A percentile compares a stretch with the other conserved stretches of the same genome.
Conservation (phyloP, 306 rosid genomes). For the Sphenostylis stenocarpa region DNA sequence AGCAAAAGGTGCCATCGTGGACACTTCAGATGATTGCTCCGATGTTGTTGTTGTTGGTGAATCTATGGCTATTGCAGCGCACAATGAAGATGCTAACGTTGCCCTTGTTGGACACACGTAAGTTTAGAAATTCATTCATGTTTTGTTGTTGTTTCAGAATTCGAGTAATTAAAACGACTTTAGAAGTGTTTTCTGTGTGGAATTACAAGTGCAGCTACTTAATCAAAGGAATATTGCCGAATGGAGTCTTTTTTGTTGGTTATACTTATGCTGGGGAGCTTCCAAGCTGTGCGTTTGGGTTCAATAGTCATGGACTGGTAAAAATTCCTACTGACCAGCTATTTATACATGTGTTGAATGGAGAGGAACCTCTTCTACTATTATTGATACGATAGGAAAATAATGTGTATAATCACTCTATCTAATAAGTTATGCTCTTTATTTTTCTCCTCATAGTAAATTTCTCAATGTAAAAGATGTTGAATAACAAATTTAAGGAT, state of each 20-base stretch:
- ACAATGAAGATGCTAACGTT: constrained; percentile 89
- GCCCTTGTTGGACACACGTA: constrained; percentile 84
- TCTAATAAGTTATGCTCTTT: neutral
- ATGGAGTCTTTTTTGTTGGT: constrained; percentile 62
- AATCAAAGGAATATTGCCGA: constrained; percentile 59
- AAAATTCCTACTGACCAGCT: neutral
- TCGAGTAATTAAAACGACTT: neutral
- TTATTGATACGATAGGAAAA: neutral
- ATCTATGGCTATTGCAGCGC: constrained; percentile 74
- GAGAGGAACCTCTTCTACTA: neutral
- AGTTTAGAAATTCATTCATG: constrained; percentile 16
- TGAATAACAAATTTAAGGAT: too few relatives aligned
- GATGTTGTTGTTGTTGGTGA: constrained; percentile 69
- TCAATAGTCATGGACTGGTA: constrained; percentile 75
- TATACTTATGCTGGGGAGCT: constrained; percentile 94
- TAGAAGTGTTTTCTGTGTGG: neutral
- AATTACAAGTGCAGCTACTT: constrained; percentile 56
- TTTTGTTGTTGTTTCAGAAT: neutral
- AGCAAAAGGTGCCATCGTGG: constrained; percentile 1
- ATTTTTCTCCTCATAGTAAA: neutral
- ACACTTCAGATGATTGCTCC: constrained; percentile 70
- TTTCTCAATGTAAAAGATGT: neutral
- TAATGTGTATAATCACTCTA: too few relatives aligned
- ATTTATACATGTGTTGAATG: neutral
- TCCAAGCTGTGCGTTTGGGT: constrained; percentile 69